Percentiles rank a stretch among this genome's conserved stretches.
Conservation (phyloP, 306 rosid genomes). For the Acacia melanoxylon region DNA sequence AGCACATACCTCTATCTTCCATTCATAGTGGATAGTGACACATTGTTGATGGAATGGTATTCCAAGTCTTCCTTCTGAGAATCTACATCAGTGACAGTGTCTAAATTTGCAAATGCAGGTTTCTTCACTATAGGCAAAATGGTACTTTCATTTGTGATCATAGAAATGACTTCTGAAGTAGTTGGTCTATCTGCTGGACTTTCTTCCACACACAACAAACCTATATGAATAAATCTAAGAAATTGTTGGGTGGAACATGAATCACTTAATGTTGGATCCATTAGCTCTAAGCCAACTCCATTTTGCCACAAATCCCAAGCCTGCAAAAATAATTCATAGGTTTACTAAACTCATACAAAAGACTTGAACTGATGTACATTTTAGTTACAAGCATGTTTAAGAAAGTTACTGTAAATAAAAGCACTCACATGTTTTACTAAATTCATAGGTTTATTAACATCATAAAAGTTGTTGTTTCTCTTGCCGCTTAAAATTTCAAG, state of each 20-base stretch:
- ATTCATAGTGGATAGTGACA: neutral
- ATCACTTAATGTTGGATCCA: neutral
- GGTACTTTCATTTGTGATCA: constrained; percentile 29
- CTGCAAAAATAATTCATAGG: neutral
- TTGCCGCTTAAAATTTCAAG: constrained; percentile 41
- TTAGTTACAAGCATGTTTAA: neutral
- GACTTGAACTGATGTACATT: neutral
- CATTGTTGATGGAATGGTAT: neutral
- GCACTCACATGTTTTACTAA: constrained; percentile 37
- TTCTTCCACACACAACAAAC: constrained; percentile 34
- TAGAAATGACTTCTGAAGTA: constrained; percentile 24
- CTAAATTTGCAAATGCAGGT: constrained; percentile 1
- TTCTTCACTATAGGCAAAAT: neutral
- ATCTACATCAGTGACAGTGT: neutral
- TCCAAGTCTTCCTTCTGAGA: neutral
- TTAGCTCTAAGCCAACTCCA: neutral
- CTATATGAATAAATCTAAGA: constrained; percentile 31
- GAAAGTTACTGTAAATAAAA: neutral
- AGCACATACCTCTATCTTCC: neutral
- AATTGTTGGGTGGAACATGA: constrained; percentile 15
- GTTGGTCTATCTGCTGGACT: constrained; percentile 32
- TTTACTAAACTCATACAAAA: no score
- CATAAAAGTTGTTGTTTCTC: constrained; percentile 27
- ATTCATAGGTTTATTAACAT: neutral
- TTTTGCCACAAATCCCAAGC: neutral